Base-by-base conservation (phyloP, 495 filamentous ascomycete genomes). In the Hamigera avellanea region DNA sequence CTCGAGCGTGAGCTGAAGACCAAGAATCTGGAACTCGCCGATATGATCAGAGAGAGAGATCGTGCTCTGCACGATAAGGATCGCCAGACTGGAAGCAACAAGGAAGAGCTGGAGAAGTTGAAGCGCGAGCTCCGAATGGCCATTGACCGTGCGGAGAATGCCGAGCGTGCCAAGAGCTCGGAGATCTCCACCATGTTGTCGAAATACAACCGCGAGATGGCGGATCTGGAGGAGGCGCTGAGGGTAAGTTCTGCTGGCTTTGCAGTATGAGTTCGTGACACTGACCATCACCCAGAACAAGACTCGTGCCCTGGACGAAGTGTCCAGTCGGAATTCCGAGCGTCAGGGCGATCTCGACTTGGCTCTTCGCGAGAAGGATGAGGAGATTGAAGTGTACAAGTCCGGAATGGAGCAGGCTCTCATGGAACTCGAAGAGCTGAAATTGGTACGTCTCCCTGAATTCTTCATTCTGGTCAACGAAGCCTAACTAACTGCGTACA, bases 11-110 rank as follows among this genome's bases (percentile, higher is more conserved):
- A 98, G 59, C 81, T 96, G 52, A 98, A 98, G 70, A 93, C 87
- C 15, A 98, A 95, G 75, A 98, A 96, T 54, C 69, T 96, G 13
- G 93, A 98, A 60, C 66, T 98, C 29, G 91, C 91, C 34, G 89
- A 96, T 56, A 95, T 98, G 91, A 98, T 98, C 40, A 77, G 91
- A 4, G 91, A 98, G 58, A 72, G 91, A 49, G 91, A 98, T 54
- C 76, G 91, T 46, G 91, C 91, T n/a, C 57, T 94, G 27, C 85
- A 95, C 43, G 93, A 98, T 30, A 78, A 84, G 44, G 91, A 98
- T 51, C 78, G 91, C 32, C 52, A 83, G 15, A 75, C 71, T 32
- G 93, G 91, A 33, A 80, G 76, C 27, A 87, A 93, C 56, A 86
- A 83, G 52, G 91, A 98, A 30, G 91, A 98, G 49, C 45, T 94